Base-by-base conservation (phyloP, 768 basidiomycete genomes). In the Tylopilus plumbeoviolaceoides region DNA sequence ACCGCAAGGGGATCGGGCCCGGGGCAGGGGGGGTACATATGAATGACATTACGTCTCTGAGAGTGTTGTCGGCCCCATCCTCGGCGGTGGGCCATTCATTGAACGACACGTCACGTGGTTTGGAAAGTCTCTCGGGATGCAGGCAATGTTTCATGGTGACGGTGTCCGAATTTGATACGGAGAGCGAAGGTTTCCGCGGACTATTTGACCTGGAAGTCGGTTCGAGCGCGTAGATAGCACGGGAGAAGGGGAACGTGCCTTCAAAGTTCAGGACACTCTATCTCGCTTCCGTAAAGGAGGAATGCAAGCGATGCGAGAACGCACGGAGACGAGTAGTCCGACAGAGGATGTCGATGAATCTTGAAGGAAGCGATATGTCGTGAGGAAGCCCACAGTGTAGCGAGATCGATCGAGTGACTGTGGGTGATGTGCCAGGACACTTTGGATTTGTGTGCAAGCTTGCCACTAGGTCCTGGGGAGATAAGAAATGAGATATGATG, bases 1-100 rank as follows among this genome's bases (percentile, higher is more conserved):
- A 53, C 23, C 54, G 47, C 42, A 39, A 56, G 51, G 56, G 42
- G 59, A 67, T 59, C 51, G 59, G n/a, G n/a, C n/a, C n/a, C n/a
- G n/a, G 55, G 49, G 64, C 47, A 38, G 28, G 51, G 47, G 27
- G 55, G 54, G 41, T 39, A 44, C 23, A 23, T n/a, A 30, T 23
- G 44, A 20, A 20, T 18, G 10, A 11, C 23, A 51, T 61, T 57
- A 62, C 55, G 59, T 61, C 55, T 52, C 25, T n/a, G 39, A 45
- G 23, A 6, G 52, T 10, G 21, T 40, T 47, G 52, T 39, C 23
- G 28, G 31, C 11, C 20, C 20, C 31, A 39, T 27, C 28, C 35
- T 35, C 3, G 33, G 25, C 30, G 28, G 41, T 51, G 38, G 28
- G 50, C 38, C 38, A 17, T 38, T 47, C n/a, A 11, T 36, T 47